Base-by-base conservation (phyloP, 1,139 yeast species). In the Suhomyces ambrosiae region DNA sequence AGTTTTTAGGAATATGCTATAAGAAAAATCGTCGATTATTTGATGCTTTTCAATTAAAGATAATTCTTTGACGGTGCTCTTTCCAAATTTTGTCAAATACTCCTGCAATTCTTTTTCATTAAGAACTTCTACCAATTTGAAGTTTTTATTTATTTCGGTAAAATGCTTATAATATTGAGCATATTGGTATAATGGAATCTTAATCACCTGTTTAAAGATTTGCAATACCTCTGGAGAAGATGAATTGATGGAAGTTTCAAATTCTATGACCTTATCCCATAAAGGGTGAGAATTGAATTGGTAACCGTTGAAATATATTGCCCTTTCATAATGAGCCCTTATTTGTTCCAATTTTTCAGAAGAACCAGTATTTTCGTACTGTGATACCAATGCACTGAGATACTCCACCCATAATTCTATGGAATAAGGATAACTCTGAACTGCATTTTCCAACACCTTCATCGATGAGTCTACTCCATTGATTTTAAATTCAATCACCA, bases 341-440 rank as follows among this genome's bases (percentile, higher is more conserved):
- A 76, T 61, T 16, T 46, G 47, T 2, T 49, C 55, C 7, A 58
- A 33, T 11, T 44, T 42, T 13, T 49, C 44, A 3, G 16, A n/a
- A n/a, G n/a, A n/a, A n/a, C n/a, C n/a, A n/a, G 10, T 7, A 17
- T 8, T 2, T 8, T 46, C 44, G 43, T 68, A 63, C 4, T 55
- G 54, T 1, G 78, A 63, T 6, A 71, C 53, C 21, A 79, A 51
- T 1, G 82, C 79, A 28, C 70, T 68, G 38, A 82, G 51, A 52
- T 80, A 82, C 47, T 82, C 88, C 1, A 65, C 51, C 92, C 92
- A 84, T 3, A 84, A 60, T n/a, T 77, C 83, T 8, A 82, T 47
- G 2, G 85, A 79, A 28, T 65, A 61, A 0, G 86, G 86, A 45
- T 75, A 79, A 0, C 63, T 61, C 7, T 60, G 63, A 3, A 80